Base-by-base conservation (phyloP, 78 protist species). In the Dictyostelium purpureum region DNA sequence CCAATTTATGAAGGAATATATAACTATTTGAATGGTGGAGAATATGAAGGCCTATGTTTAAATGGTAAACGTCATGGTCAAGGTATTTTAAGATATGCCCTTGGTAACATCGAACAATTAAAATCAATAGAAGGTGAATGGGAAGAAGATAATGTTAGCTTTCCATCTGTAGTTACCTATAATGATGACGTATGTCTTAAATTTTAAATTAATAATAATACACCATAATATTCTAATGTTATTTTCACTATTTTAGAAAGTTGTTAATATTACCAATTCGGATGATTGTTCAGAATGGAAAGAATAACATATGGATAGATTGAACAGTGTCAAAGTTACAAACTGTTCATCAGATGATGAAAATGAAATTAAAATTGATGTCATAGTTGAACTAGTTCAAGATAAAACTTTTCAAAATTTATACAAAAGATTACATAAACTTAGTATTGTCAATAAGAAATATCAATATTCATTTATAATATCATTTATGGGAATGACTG, bases 1-100 rank as follows among this genome's bases (percentile, higher is more conserved):
- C 87, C 87, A 79, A 67, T 63, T 4, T 79, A 79, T 35, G 33
- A 28, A 33, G 87, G 87, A 28, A 49, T 19, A 7, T 79, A 79
- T 19, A 79, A 4, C n/a, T 79, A 28, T 18, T 26, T 12, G 1
- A 24, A 65, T 56, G 77, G 43, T 18, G 21, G 14, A 14, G n/a
- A 6, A 21, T 79, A 79, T 51, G 43, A 31, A 45, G 87, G 87
- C 10, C 37, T 65, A 33, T 79, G 87, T 56, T 18, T 56, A 31
- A 31, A 79, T 18, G 87, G 87, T 61, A 31, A 61, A 61, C 37
- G 40, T 31, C 40, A 61, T 28, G 70, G 70, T 31, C 11, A 31
- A 31, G 87, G 87, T 69, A 31, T 0, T 33, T 19, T 79, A 18
- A 79, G 16, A 12, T 79, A 56, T 56, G 49, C 5, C 4, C 40